phyloP scores from a whole-genome alignment of 495 filamentous ascomycete genomes.

The Ramalina peruviana region DNA sequence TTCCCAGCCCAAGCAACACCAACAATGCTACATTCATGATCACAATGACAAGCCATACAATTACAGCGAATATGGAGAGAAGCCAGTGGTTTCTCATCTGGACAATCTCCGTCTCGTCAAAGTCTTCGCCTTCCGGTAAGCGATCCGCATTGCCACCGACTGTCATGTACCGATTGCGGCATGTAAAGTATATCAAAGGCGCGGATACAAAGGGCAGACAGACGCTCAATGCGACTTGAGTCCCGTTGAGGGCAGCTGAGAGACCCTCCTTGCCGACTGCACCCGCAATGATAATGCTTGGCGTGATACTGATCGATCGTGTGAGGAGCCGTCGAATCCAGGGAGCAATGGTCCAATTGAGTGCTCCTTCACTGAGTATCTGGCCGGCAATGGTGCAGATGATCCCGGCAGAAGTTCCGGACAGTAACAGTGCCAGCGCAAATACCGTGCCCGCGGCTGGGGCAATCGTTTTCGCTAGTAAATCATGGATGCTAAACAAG shows the following conservation, averaged over 20 bases:
- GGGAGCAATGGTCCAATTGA: slow-evolving; percentile 54
- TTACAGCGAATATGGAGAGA: slow-evolving; percentile 35
- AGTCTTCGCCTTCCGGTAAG: slow-evolving; percentile 18
- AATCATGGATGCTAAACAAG: slow-evolving; percentile 69
- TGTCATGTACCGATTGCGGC: slow-evolving; percentile 67
- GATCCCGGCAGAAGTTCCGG: slow-evolving; percentile 62
- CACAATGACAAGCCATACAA: slow-evolving; percentile 55
- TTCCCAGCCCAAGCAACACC: slow-evolving; percentile 50
- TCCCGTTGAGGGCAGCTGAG: slow-evolving; percentile 57
- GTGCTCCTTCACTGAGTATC: slow-evolving; percentile 67
- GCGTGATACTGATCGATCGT: slow-evolving; percentile 60
- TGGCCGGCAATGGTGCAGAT: slow-evolving; percentile 76
- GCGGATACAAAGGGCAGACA: slow-evolving; percentile 71
- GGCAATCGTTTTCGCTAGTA: slow-evolving; percentile 55
- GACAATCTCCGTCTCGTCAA: slow-evolving; percentile 22
- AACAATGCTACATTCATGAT: slow-evolving; percentile 62
- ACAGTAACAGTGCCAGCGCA: slow-evolving; percentile 63
- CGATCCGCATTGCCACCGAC: slow-evolving; percentile 27
- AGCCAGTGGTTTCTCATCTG: slow-evolving; percentile 51
- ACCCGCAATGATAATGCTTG: slow-evolving; percentile 68
- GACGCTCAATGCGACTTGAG: slow-evolving; percentile 68
- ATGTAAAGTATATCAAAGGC: slow-evolving; percentile 81
- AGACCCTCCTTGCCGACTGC: slow-evolving; percentile 61
- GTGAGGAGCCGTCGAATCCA: slow-evolving; percentile 64
- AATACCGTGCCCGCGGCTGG: slow-evolving; percentile 64